Conservation (phyloP, 1,284 basidiomycete genomes). For the Coriolopsis trogii region DNA sequence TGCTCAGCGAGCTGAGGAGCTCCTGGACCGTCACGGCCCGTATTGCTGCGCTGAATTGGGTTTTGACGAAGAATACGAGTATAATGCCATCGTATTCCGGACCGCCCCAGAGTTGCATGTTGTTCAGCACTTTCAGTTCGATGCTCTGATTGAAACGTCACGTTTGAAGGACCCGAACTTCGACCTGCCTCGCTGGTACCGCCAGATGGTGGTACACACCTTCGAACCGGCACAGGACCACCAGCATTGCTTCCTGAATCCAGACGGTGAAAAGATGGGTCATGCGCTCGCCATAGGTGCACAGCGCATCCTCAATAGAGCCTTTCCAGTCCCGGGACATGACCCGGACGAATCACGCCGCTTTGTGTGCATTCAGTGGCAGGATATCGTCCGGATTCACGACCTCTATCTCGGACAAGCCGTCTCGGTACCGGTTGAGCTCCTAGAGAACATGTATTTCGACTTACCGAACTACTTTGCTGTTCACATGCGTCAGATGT, state of each 20-base stretch:
- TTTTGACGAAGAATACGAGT: background rate
- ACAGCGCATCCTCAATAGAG: background rate
- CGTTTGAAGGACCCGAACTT: background rate
- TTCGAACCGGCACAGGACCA: slow-evolving; percentile 3
- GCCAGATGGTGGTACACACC: slow-evolving; percentile 7
- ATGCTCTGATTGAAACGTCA: background rate
- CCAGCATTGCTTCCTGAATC: background rate
- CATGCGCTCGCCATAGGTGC: slow-evolving; percentile 1
- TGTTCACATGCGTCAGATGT: background rate
- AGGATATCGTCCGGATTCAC: background rate
- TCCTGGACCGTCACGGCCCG: background rate
- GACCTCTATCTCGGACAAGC: background rate
- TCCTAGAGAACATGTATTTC: slow-evolving; percentile 8
- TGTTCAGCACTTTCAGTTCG: slow-evolving; percentile 1
- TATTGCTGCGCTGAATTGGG: background rate
- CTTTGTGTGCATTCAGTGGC: background rate
- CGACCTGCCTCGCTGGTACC: slow-evolving; percentile 9
- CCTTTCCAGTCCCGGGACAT: slow-evolving; percentile 1
- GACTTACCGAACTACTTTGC: slow-evolving; percentile 16
- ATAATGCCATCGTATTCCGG: background rate
- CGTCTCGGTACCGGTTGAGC: background rate
- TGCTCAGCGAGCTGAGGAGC: background rate
- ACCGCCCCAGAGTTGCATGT: background rate
- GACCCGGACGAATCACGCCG: too few species aligned
- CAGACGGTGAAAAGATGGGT: slow-evolving; percentile 1